Evolutionary conservation across 768 basidiomycete genomes (phyloP).

Genomic region (Ramaria sp.): DNA sequence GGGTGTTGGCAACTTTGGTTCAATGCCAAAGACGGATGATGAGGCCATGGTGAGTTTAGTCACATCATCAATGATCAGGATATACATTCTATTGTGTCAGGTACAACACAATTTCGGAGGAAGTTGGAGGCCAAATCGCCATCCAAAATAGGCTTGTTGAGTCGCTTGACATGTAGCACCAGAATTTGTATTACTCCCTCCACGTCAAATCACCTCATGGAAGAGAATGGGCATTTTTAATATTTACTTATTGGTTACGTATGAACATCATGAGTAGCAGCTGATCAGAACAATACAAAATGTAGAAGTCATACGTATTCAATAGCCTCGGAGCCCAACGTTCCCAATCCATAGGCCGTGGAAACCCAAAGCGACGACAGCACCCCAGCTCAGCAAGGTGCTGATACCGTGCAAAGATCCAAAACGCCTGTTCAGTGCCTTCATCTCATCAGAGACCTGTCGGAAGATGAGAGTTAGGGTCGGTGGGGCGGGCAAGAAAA

Average conservation of each 20-base stretch:
- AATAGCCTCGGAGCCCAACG: conserved; percentile 33
- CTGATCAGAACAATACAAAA: no score
- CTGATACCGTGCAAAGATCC: conserved; percentile 58
- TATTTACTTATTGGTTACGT: no score
- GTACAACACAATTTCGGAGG: conserved; percentile 3
- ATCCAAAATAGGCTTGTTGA: no score
- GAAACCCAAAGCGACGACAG: conserved; percentile 49
- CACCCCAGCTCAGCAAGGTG: conserved; percentile 51
- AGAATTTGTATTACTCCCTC: background rate
- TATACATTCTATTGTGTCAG: background rate
- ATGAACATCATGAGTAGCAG: no score
- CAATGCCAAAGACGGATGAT: conserved; percentile 9
- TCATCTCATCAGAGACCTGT: conserved; percentile 56
- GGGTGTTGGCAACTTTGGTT: conserved; percentile 21
- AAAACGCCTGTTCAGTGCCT: conserved; percentile 56
- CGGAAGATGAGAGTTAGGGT: background rate
- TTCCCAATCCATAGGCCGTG: conserved; percentile 67
- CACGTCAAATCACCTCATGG: background rate
- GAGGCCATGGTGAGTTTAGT: conserved; percentile 19
- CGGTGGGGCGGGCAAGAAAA: background rate
- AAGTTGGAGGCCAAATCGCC: conserved; percentile 1
- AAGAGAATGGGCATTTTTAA: no score
- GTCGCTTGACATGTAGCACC: background rate
- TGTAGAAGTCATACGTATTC: no score
- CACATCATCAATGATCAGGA: background rate